phyloP scores from a whole-genome alignment of 306 rosid species.

The Prunus salicina region DNA sequence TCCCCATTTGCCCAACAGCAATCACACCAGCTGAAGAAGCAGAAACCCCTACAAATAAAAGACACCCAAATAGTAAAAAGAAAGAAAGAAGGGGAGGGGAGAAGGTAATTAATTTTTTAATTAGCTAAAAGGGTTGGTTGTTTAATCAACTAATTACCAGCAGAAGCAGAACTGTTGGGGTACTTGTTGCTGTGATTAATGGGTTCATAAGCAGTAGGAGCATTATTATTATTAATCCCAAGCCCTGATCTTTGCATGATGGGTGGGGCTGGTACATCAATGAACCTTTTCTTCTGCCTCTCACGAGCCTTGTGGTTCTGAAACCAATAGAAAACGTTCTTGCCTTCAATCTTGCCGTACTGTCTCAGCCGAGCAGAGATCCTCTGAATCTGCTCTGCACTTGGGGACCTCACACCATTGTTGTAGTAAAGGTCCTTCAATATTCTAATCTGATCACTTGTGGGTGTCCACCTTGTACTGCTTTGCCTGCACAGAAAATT shows the following conservation, averaged over 20 bases:
- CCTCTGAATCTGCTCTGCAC: conserved; percentile 95
- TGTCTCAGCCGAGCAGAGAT: conserved; percentile 86
- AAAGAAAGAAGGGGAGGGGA: background rate
- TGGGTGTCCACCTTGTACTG: conserved; percentile 90
- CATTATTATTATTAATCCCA: background rate
- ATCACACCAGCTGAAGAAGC: conserved; percentile 56
- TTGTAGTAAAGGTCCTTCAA: conserved; percentile 93
- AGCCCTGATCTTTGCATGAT: conserved; percentile 11
- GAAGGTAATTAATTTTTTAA: too few species aligned
- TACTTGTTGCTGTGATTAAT: conserved; percentile 35
- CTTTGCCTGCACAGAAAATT: conserved; percentile 77
- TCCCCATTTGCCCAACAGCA: conserved; percentile 60
- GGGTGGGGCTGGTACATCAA: conserved; percentile 9
- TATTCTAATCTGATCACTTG: conserved; percentile 87
- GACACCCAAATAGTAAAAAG: background rate
- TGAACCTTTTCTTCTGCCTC: conserved; percentile 91
- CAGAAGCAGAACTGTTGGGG: conserved; percentile 34
- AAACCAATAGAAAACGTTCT: conserved; percentile 92
- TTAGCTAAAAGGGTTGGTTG: background rate
- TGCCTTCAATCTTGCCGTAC: conserved; percentile 97
- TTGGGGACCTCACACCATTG: conserved; percentile 87
- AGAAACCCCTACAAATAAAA: conserved; percentile 40
- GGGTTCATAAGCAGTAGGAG: background rate
- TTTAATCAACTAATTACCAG: conserved; percentile 29
- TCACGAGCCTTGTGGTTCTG: conserved; percentile 99